Evolutionary conservation across 2,329 filamentous ascomycete genomes (phyloP), one percentile per base, ranked within the genome.

Genomic region (Torrubiella hemipterigena): DNA sequence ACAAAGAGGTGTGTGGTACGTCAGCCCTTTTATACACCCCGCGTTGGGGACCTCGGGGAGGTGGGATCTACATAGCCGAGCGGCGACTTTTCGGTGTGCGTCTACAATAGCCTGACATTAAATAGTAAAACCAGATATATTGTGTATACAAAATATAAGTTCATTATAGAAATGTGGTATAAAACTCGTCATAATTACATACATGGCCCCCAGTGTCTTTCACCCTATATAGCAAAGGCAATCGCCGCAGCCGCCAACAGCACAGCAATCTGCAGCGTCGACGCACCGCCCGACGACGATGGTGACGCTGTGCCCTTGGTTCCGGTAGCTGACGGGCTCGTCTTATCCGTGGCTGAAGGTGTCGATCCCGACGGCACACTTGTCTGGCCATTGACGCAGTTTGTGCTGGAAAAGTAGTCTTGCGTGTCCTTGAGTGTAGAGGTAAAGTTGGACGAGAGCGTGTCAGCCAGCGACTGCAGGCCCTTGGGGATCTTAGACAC

Each of bases 401-500:
- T 35, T 7, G 18, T 6, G 5, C 15, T 20, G 2, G 33, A 31
- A 21, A 32, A 35, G 33, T 35, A 35, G 2, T 31, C 33, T 26
- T 29, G 19, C 16, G 33, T 35, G 8, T 20, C 11, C 12, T 32
- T 28, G 29, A 32, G 32, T 11, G 24, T n/a, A 9, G 20, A 13
- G 7, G 24, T 35, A 21, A 32, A 35, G 2, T 21, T 2, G 15
- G 15, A 17, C 15, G 32, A 24, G 9, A 25, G 32, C 10, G n/a
- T 15, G 17, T 32, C 13, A n/a, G 30, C 33, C 5, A 35, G 17
- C n/a, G 24, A 10, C 26, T 29, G 25, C 10, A 31, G 17, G 7
- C 12, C 9, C 25, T 32, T 26, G 29, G 33, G 33, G 11, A 35
- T 16, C 30, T 35, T 35, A 21, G n/a, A 17, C 11, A 35, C 17